phyloP scores from a whole-genome alignment of 345 rosid species.

The Cardamine resedifolia region DNA sequence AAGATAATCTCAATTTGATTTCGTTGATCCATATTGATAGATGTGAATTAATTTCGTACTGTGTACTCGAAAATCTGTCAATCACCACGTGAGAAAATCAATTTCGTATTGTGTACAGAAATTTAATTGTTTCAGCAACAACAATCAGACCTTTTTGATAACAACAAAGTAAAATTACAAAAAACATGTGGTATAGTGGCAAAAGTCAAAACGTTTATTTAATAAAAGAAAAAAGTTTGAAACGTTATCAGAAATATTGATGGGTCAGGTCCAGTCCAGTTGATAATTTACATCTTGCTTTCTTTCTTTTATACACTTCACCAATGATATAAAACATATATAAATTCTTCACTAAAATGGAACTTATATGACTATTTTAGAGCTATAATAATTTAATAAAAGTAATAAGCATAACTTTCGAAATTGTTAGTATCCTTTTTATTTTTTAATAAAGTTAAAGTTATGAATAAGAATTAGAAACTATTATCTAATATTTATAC shows the following conservation, averaged over 20 bases:
- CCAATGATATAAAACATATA: neutral
- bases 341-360: neutral
- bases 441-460: no score
- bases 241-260: neutral
- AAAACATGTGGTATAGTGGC: neutral
- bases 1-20: neutral
- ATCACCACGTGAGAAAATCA: constrained; percentile 5
- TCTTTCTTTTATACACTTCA: neutral
- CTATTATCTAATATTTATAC: neutral
- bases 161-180: neutral
- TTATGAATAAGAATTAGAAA: neutral
- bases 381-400: neutral
- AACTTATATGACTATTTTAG: neutral
- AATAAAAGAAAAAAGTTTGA: neutral
- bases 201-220: neutral
- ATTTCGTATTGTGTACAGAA: constrained; percentile 1
- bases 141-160: neutral
- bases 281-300: neutral
- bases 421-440: neutral
- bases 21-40: neutral
- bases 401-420: neutral
- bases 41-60: neutral
- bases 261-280: constrained; percentile 15
- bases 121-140: neutral
- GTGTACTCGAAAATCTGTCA: neutral